phyloP scores from a whole-genome alignment of 164 flowering plant species.

The Liquidambar formosana region DNA sequence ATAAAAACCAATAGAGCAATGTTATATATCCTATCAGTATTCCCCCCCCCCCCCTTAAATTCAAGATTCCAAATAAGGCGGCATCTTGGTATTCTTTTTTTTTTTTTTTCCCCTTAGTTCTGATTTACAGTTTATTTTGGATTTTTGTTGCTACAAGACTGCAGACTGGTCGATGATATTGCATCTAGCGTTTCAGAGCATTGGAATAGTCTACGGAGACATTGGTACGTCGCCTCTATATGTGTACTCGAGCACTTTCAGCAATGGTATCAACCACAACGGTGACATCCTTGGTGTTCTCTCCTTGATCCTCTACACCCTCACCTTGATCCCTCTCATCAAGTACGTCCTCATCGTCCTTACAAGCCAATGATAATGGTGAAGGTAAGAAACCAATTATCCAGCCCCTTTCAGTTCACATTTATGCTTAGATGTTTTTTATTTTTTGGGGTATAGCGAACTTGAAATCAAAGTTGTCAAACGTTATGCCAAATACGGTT shows the following conservation, averaged over 20 bases:
- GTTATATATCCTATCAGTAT: too few species aligned
- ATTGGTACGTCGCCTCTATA: conserved; percentile 85
- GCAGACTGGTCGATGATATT: conserved; percentile 49
- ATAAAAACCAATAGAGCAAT: too few species aligned
- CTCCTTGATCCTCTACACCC: conserved; percentile 65
- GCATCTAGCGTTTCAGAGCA: conserved; percentile 70
- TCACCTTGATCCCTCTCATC: conserved; percentile 63
- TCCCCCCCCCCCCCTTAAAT: too few species aligned
- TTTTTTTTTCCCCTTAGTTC: too few species aligned
- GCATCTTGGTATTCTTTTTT: background rate
- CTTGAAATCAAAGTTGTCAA: too few species aligned
- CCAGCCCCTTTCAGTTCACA: too few species aligned
- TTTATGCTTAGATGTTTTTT: too few species aligned
- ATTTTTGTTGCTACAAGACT: conserved; percentile 7
- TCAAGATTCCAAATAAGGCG: too few species aligned
- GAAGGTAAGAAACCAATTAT: conserved; percentile 45
- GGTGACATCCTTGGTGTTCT: conserved; percentile 75
- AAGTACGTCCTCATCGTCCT: conserved; percentile 78
- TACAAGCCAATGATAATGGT: conserved; percentile 77
- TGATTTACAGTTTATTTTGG: too few species aligned
- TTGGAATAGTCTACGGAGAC: conserved; percentile 80
- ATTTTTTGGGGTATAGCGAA: too few species aligned
- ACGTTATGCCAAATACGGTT: too few species aligned
- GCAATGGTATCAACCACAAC: conserved; percentile 44
- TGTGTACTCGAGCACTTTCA: conserved; percentile 65